Evolutionary conservation across 2,329 filamentous ascomycete species (phyloP), one percentile per base, ranked within the genome.

Genomic region (Trichoderma cornu-damae): DNA sequence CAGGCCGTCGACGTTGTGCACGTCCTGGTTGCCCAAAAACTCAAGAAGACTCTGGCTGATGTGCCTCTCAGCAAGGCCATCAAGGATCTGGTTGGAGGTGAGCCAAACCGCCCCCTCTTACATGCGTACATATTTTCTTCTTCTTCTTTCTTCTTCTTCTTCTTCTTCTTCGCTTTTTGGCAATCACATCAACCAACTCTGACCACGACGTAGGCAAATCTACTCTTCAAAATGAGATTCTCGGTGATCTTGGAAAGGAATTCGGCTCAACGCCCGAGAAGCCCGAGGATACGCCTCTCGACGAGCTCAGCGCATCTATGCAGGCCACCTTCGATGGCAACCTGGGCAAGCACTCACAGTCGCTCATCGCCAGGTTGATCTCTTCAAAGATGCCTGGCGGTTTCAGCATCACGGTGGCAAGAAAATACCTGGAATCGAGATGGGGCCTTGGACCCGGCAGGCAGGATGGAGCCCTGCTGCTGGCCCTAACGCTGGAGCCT

Each of bases 311-410:
- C 78, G 90, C 89, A 55, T 81, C 94, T 7, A 96, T 99, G 88
- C 94, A 99, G 76, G 87, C 90, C 46, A 97, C 93, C n/a, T 99
- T 99, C 77, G 94, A 96, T 75, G 94, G 94, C 66, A 93, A 96
- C 76, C 85, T 99, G 61, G 94, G 94, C 73, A 99, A 99, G 77
- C 92, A 96, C 66, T 96, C 94, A 0, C 88, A 89, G 54, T 95
- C 92, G 2, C 83, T 99, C 58, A 88, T 99, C 72, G 94, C 94
- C 49, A 88, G 94, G 65, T 79, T 99, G 71, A 94, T 99, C 42
- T 97, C 94, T 2, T 96, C 94, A 28, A 99, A 99, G 78, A 99
- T 99, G 94, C 94, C 94, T 47, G 94, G 93, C 77, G 94, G 94
- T 61, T 99, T 99, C 84, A 99, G 97, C 73, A 97, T 97, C 72